Conservation (phyloP, 345 rosid genomes). For the Gossypium mustelinum region DNA sequence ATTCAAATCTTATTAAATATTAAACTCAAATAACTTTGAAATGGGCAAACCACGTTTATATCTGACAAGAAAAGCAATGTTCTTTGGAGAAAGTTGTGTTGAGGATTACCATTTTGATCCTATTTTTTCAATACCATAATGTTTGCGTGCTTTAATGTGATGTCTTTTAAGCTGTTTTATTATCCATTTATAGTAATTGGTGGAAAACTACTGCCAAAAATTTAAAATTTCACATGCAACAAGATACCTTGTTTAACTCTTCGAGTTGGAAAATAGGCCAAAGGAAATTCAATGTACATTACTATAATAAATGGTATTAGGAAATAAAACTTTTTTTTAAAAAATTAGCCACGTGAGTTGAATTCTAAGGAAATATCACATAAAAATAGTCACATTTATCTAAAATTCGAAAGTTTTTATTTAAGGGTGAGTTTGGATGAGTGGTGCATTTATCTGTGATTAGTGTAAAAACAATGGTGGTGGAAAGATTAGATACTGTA, state of each 20-base stretch:
- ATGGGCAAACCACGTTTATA: neutral
- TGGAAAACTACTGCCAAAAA: too few relatives aligned
- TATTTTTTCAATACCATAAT: neutral
- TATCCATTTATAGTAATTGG: too few relatives aligned
- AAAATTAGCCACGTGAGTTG: neutral
- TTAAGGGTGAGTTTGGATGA: too few relatives aligned
- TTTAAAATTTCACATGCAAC: neutral
- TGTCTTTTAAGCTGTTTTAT: too few relatives aligned
- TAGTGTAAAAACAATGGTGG: too few relatives aligned
- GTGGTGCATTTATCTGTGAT: too few relatives aligned
- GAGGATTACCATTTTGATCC: too few relatives aligned
- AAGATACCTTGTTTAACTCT: neutral
- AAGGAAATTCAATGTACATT: neutral
- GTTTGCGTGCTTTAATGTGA: too few relatives aligned
- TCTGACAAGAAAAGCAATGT: neutral
- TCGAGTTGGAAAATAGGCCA: neutral
- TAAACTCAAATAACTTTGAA: neutral
- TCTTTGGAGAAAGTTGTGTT: neutral
- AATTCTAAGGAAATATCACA: neutral
- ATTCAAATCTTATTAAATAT: too few relatives aligned
- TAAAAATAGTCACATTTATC: too few relatives aligned
- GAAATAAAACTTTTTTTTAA: neutral
- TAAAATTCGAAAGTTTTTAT: too few relatives aligned
- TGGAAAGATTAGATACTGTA: too few relatives aligned
- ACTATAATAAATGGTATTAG: neutral